Evolutionary conservation across 805 yeast genomes (phyloP), one percentile per base, ranked within the genome.

Genomic region (Candida chauliodis): DNA sequence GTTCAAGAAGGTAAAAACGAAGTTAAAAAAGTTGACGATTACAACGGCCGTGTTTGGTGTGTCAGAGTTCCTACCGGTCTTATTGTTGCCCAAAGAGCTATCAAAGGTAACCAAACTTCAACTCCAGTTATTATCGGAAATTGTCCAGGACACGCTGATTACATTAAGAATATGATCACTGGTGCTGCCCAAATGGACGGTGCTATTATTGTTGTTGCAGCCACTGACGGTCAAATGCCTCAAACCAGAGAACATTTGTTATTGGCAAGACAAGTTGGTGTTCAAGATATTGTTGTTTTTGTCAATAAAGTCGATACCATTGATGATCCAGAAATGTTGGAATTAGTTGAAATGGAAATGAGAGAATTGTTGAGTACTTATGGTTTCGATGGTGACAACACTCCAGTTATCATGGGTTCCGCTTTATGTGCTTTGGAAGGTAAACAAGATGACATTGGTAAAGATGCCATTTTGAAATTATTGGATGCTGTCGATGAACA

Each of bases 171-270:
- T 71, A 91, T 91, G 98, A 91, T 91, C 67, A 88, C 96, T 51
- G 98, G 98, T 82, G 97, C 98, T 57, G 96, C 98, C 56, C 96
- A 91, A 69, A 90, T 90, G 97, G 98, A 91, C 68, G 97, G 98
- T 76, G 98, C 97, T 52, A 90, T 91, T 56, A 91, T 91, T 72
- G 98, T 91, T 46, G 98, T 93, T 66, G 99, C 98, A 59, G 99
- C 99, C 48, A 76, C 96, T 42, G 99, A 93, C 61, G 99, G 99
- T 60, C 96, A 89, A 73, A 93, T 91, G 98, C 98, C 97, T 61
- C 99, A 93, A 76, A 93, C 99, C 53, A 87, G 98, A 76, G 99
- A 93, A 75, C 99, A 93, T 74, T 77, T 93, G 73, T 74, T 93
- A 68, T 81, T 93, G 59, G 99, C 99, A 49, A 88, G 98, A 77